Conservation (phyloP, 2,329 filamentous ascomycete genomes). For the Talaromyces sp. region DNA sequence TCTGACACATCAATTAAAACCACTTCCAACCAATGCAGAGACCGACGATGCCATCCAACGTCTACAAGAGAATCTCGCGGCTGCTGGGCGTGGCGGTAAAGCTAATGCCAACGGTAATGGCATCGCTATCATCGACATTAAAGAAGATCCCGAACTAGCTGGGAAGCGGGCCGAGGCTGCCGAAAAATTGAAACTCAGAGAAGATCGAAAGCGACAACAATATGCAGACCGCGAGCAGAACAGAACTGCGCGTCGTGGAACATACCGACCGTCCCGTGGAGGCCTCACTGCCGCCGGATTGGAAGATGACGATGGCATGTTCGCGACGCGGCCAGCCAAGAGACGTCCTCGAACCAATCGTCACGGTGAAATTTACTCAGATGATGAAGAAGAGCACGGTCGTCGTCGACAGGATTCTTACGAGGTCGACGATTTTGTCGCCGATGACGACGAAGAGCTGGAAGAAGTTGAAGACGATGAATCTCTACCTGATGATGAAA, state of each 20-base stretch:
- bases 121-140: slow-evolving; percentile 53
- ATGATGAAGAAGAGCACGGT: slow-evolving; percentile 46
- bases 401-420: slow-evolving; percentile 69
- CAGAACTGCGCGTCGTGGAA: slow-evolving; percentile 47
- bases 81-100: slow-evolving; percentile 50
- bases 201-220: slow-evolving; percentile 51
- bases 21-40: slow-evolving; percentile 52
- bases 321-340: slow-evolving; percentile 35
- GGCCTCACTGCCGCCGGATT: slow-evolving; percentile 54
- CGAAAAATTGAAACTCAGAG: slow-evolving; percentile 54
- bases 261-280: slow-evolving; percentile 42
- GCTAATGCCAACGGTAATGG: slow-evolving; percentile 45
- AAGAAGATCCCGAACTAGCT: slow-evolving; percentile 59
- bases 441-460: slow-evolving; percentile 45
- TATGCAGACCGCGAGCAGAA: slow-evolving; percentile 52
- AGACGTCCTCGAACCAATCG: slow-evolving; percentile 39
- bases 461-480: slow-evolving; percentile 44
- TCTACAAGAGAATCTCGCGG: slow-evolving; percentile 56
- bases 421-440: slow-evolving; percentile 74
- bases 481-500: slow-evolving; percentile 39
- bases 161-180: slow-evolving; percentile 55
- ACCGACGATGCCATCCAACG: slow-evolving; percentile 58
- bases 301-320: slow-evolving; percentile 53
- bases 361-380: slow-evolving; percentile 45
- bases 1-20: slow-evolving; percentile 55